phyloP scores from a whole-genome alignment of 2,329 filamentous ascomycete genomes.

The Thelonectria blattea region DNA sequence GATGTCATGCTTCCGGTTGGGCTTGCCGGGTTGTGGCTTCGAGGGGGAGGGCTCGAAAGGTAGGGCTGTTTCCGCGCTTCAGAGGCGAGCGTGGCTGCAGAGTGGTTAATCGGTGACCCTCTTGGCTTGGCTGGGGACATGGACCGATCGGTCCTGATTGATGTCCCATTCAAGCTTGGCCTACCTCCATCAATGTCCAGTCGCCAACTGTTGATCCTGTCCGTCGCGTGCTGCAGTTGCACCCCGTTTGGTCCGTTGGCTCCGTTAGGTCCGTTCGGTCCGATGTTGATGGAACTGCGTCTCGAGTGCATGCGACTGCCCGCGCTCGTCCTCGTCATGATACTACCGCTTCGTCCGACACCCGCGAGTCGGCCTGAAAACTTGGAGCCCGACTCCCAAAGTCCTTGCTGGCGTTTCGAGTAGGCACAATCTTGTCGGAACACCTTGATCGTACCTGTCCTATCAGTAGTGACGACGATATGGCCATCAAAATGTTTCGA shows the following conservation, averaged over 20 bases:
- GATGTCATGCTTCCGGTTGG: conserved; percentile 46
- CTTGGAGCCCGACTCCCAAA: conserved; percentile 78
- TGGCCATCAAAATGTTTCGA: conserved; percentile 80
- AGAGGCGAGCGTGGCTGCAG: conserved; percentile 49
- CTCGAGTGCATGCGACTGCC: conserved; percentile 57
- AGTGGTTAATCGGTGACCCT: conserved; percentile 45
- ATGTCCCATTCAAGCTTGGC: conserved; percentile 47
- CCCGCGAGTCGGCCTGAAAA: conserved; percentile 74
- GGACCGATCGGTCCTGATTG: conserved; percentile 59
- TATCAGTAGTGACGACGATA: conserved; percentile 91
- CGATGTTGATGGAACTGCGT: conserved; percentile 58
- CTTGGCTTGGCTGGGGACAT: conserved; percentile 58
- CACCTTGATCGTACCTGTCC: conserved; percentile 87
- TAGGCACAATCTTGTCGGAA: conserved; percentile 95
- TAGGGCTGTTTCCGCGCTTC: conserved; percentile 56
- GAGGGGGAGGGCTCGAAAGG: conserved; percentile 35
- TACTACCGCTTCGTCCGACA: conserved; percentile 63
- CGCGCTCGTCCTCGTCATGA: conserved; percentile 59
- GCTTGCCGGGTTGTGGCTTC: conserved; percentile 42
- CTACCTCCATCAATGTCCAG: conserved; percentile 63
- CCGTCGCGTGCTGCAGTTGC: conserved; percentile 54
- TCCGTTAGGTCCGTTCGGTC: conserved; percentile 18
- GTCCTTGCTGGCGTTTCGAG: conserved; percentile 75
- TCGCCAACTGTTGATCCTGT: conserved; percentile 88
- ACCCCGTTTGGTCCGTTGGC: conserved; percentile 30